Evolutionary conservation across 164 flowering plant genomes (phyloP).

Genomic region (Vitis vinifera): DNA sequence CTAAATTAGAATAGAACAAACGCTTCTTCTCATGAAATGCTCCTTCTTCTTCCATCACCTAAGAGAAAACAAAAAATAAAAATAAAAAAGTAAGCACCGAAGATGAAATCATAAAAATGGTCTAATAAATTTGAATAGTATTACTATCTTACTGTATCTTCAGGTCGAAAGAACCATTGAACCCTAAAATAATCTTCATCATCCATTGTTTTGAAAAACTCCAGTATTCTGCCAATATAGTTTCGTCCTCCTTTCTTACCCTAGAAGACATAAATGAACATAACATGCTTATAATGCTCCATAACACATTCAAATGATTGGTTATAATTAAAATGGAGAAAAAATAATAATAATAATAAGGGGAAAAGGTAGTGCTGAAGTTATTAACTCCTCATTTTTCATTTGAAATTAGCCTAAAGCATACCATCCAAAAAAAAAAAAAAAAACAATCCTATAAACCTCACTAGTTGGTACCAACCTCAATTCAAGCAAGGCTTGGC

Average conservation of each 20-base stretch:
- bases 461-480: no score
- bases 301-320: conserved; percentile 10
- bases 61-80: conserved; percentile 15
- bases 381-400: no score
- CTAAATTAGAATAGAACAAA: conserved; percentile 52
- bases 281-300: conserved; percentile 7
- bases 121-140: neutral
- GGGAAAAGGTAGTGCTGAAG: neutral
- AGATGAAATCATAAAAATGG: no score
- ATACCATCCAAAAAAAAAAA: no score
- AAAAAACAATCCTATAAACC: no score
- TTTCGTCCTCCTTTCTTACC: conserved; percentile 44
- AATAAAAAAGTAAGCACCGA: neutral
- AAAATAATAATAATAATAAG: no score
- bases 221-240: conserved; percentile 59
- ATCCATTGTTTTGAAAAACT: conserved; percentile 56
- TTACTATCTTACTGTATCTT: conserved; percentile 51
- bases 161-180: conserved; percentile 71
- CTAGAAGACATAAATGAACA: conserved; percentile 27
- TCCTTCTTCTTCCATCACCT: conserved; percentile 59
- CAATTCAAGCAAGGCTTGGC: no score
- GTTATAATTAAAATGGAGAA: neutral
- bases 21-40: conserved; percentile 63
- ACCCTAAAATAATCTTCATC: conserved; percentile 53
- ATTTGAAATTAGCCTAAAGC: no score